A percentile compares a stretch with the other conserved stretches of the same genome.
Evolutionary conservation across 306 rosid species (phyloP).

Genomic region (Lotus japonicus): DNA sequence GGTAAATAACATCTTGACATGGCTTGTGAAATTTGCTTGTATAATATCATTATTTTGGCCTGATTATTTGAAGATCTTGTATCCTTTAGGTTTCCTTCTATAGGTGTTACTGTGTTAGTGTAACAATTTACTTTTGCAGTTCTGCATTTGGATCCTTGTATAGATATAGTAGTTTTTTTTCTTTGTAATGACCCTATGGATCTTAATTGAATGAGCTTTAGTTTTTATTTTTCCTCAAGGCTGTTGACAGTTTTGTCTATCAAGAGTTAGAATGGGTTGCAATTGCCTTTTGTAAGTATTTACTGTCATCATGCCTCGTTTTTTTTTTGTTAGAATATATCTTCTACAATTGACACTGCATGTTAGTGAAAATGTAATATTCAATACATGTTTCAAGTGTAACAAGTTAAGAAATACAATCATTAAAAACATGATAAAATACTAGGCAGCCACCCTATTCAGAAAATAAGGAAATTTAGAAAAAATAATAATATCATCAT

Average conservation of each 20-base stretch:
- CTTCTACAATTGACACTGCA: no score
- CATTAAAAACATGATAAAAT: no score
- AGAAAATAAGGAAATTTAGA: no score
- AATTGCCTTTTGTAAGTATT: not conserved
- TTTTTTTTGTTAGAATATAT: no score
- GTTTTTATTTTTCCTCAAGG: not conserved
- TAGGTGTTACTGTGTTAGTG: not conserved
- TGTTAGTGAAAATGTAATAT: no score
- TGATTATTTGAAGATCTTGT: not conserved
- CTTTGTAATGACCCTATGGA: not conserved
- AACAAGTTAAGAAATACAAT: no score
- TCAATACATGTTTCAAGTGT: no score
- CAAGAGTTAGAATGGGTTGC: not conserved
- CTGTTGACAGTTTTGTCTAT: not conserved
- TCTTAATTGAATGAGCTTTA: not conserved
- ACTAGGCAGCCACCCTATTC: no score
- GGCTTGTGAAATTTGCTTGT: slow-evolving; percentile 4
- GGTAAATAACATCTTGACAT: not conserved
- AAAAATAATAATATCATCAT: not conserved
- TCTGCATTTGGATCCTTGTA: slow-evolving; percentile 20
- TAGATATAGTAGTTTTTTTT: slow-evolving; percentile 1
- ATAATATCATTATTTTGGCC: not conserved
- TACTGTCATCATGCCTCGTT: no score
- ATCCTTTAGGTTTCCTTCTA: not conserved
- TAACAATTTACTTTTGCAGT: not conserved